Evolutionary conservation across 2,329 filamentous ascomycete species (phyloP).

Genomic region (Colletotrichum lindemuthianum): DNA sequence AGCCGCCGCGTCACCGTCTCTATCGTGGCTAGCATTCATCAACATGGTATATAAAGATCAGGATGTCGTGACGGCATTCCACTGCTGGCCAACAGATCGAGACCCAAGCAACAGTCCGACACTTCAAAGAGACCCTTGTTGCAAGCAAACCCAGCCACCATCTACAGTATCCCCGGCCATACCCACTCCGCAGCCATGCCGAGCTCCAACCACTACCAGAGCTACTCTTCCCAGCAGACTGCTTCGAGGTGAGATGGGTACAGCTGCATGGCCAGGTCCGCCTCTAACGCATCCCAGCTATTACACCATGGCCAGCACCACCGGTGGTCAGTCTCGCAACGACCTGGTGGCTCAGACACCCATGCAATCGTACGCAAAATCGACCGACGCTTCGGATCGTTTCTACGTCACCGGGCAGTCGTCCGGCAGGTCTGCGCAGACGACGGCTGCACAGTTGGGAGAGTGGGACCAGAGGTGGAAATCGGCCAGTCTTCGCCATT

Average conservation of each 20-base stretch:
- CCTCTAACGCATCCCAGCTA: conserved; percentile 7
- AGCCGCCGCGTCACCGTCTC: too few species aligned
- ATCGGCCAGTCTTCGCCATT: conserved; percentile 11
- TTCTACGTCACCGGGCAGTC: conserved; percentile 28
- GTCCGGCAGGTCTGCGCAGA: conserved; percentile 2
- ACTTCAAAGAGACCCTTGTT: too few species aligned
- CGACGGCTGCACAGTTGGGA: conserved; percentile 4
- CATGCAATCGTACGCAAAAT: conserved; percentile 3
- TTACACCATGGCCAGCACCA: conserved; percentile 25
- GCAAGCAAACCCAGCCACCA: too few species aligned
- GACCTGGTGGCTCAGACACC: conserved; percentile 1
- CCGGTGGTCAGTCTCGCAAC: conserved; percentile 3
- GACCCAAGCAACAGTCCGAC: too few species aligned
- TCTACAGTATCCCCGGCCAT: too few species aligned
- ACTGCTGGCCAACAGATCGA: too few species aligned
- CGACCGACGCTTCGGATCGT: conserved; percentile 9
- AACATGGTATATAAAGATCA: too few species aligned
- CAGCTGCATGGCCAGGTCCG: neutral
- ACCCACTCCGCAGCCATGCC: conserved; percentile 6
- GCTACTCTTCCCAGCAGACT: neutral
- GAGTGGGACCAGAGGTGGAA: conserved; percentile 13
- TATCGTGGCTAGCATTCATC: too few species aligned
- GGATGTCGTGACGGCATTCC: too few species aligned
- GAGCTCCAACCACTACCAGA: conserved; percentile 1
- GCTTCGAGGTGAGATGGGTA: conserved; percentile 16